Percentiles rank a stretch among this genome's conserved stretches.
These are phyloP conservation scores for Rhododendron williamsianum DNA, from an alignment of 148 eudicot species.

Conservation along the genomic window DNA sequence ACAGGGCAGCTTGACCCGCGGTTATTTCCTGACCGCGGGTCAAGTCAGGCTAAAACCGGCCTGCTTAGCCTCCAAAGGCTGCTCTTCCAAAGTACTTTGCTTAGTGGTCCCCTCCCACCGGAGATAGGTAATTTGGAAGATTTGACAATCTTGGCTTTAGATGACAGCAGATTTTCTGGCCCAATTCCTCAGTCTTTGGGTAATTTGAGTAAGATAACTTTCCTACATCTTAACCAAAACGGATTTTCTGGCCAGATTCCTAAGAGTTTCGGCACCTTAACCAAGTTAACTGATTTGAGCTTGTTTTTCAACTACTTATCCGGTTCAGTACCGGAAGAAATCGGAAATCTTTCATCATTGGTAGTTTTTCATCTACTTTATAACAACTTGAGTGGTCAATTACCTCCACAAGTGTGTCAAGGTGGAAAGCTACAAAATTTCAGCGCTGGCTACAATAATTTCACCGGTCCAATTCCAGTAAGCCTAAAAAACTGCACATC, in stretches of 20 bases:
- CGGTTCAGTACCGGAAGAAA: slow-evolving; percentile 1
- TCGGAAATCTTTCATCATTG: slow-evolving; percentile 1
- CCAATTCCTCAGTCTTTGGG: slow-evolving; percentile 10
- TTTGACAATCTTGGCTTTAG: not conserved
- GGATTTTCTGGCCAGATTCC: not conserved
- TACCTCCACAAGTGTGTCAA: not conserved
- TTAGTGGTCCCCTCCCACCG: not conserved
- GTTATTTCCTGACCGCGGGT: not conserved
- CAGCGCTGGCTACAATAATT: not conserved
- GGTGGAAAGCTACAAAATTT: not conserved
- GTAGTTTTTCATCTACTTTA: not conserved
- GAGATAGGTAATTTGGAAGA: slow-evolving; percentile 1
- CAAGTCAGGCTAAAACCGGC: not conserved
- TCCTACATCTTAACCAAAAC: not conserved
- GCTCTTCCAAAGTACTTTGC: not conserved
- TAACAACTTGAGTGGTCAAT: not conserved
- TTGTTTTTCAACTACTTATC: not conserved
- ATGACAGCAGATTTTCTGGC: not conserved
- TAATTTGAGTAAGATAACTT: not conserved
- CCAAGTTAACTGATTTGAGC: not conserved
- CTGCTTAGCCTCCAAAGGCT: not conserved
- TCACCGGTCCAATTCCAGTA: not conserved
- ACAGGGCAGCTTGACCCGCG: slow-evolving; percentile 6
- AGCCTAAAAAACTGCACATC: slow-evolving; percentile 10
- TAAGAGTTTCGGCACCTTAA: not conserved